Evolutionary conservation across 768 basidiomycete species (phyloP).

Genomic region (Melanogaster broomeanus): DNA sequence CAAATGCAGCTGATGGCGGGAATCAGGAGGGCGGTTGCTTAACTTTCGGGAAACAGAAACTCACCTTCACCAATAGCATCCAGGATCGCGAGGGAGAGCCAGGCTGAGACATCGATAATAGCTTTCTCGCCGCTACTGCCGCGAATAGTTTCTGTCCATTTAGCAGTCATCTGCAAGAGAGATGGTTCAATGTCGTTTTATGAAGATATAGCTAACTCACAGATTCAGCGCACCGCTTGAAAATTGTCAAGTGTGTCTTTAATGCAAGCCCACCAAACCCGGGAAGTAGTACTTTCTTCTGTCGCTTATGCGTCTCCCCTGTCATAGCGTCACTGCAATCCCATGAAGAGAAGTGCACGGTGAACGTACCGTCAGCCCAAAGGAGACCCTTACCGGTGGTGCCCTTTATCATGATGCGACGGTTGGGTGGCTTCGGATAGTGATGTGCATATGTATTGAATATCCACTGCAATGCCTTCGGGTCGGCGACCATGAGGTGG

Average conservation of each 20-base stretch:
- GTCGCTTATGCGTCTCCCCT: slow-evolving; percentile 52
- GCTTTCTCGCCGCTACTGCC: slow-evolving; percentile 6
- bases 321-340: neutral
- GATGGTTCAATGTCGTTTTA: neutral
- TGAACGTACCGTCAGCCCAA: slow-evolving; percentile 42
- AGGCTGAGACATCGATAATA: slow-evolving; percentile 24
- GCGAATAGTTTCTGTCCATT: slow-evolving; percentile 24
- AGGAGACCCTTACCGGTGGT: slow-evolving; percentile 39
- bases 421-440: slow-evolving; percentile 39
- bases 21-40: neutral
- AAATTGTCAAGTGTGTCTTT: slow-evolving; percentile 51
- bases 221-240: slow-evolving; percentile 37
- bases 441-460: slow-evolving; percentile 45
- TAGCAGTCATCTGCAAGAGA: slow-evolving; percentile 19
- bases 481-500: slow-evolving; percentile 46
- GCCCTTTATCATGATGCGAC: slow-evolving; percentile 19
- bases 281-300: slow-evolving; percentile 54
- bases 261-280: slow-evolving; percentile 55
- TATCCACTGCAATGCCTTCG: slow-evolving; percentile 44
- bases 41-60: neutral
- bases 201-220: slow-evolving; percentile 12
- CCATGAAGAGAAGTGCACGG: slow-evolving; percentile 8
- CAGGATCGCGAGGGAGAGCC: slow-evolving; percentile 46
- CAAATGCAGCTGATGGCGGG: slow-evolving; percentile 43
- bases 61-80: slow-evolving; percentile 54